Conservation (phyloP, 495 filamentous ascomycete species). For the Clavariopsis aquatica region DNA sequence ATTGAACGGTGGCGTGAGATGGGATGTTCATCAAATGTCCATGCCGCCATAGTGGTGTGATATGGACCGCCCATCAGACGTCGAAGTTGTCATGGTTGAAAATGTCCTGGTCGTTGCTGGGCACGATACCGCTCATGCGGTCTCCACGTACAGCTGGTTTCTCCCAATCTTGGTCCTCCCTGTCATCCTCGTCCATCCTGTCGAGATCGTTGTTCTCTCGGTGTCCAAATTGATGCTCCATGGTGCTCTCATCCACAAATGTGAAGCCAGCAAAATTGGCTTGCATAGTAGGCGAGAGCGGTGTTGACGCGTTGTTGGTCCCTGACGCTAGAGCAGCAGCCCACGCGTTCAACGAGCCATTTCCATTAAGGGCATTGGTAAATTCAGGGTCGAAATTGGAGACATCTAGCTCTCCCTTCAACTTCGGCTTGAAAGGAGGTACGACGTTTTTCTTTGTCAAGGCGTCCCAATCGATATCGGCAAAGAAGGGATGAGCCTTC, state of each 20-base stretch:
- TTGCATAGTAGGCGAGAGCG: conserved; percentile 89
- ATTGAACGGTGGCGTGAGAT: not conserved
- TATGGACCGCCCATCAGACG: conserved; percentile 32
- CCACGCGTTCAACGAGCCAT: conserved; percentile 78
- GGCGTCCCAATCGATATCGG: conserved; percentile 87
- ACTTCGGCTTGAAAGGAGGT: conserved; percentile 96
- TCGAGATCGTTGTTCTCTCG: conserved; percentile 58
- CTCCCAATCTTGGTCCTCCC: conserved; percentile 37
- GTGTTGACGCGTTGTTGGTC: conserved; percentile 79
- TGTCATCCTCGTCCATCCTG: conserved; percentile 67
- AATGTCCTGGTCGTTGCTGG: conserved; percentile 42
- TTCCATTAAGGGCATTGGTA: conserved; percentile 82
- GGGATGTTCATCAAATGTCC: conserved; percentile 38
- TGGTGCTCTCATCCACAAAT: conserved; percentile 94
- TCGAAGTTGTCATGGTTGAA: conserved; percentile 47
- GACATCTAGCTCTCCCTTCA: conserved; percentile 91
- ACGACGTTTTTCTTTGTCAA: conserved; percentile 85
- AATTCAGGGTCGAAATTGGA: conserved; percentile 99
- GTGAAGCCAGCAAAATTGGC: conserved; percentile 98
- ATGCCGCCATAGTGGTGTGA: conserved; percentile 34
- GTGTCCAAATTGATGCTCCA: conserved; percentile 81
- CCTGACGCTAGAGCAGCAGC: conserved; percentile 76
- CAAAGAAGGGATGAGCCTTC: conserved; percentile 91
- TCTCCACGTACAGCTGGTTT: conserved; percentile 39
- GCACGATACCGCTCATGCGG: conserved; percentile 45